These are phyloP conservation scores for Aureoboletus auriporus DNA, from an alignment of 768 basidiomycete genomes.

Conservation along the genomic window DNA sequence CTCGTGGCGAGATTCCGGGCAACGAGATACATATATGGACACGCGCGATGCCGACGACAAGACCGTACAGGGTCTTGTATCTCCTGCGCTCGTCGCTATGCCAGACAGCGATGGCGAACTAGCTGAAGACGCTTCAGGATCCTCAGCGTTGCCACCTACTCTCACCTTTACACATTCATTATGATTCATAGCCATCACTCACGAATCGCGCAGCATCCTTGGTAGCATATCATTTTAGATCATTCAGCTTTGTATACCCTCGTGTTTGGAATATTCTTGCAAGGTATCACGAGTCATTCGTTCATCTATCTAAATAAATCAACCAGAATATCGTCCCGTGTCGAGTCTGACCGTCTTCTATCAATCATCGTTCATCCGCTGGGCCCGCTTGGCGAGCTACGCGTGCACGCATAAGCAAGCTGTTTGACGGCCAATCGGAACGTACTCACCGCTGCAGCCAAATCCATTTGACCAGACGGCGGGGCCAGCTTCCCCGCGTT, in stretches of 20 bases:
- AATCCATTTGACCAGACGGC: slow-evolving; percentile 64
- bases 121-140: slow-evolving; percentile 9
- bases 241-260: slow-evolving; percentile 24
- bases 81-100: slow-evolving; percentile 17
- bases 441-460: slow-evolving; percentile 73
- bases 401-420: slow-evolving; percentile 2
- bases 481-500: slow-evolving; percentile 40
- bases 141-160: slow-evolving; percentile 34
- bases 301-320: slow-evolving; percentile 12
- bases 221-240: slow-evolving; percentile 23
- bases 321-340: neutral
- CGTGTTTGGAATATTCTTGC: slow-evolving; percentile 14
- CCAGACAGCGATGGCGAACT: slow-evolving; percentile 22
- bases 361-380: slow-evolving; percentile 51
- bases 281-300: slow-evolving; percentile 10
- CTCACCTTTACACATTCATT: slow-evolving; percentile 41
- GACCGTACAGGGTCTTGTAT: slow-evolving; percentile 19
- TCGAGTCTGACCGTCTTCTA: slow-evolving; percentile 7
- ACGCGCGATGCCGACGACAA: slow-evolving; percentile 28
- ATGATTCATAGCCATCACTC: slow-evolving; percentile 11
- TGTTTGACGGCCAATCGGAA: neutral
- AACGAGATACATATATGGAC: slow-evolving; percentile 9
- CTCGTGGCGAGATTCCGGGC: slow-evolving; percentile 45
- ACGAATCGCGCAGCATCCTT: slow-evolving; percentile 7
- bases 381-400: slow-evolving; percentile 78